A percentile compares a stretch with the other conserved stretches of the same genome.
Evolutionary conservation across 495 filamentous ascomycete species (phyloP).

Genomic region (Xylaria nigripes): DNA sequence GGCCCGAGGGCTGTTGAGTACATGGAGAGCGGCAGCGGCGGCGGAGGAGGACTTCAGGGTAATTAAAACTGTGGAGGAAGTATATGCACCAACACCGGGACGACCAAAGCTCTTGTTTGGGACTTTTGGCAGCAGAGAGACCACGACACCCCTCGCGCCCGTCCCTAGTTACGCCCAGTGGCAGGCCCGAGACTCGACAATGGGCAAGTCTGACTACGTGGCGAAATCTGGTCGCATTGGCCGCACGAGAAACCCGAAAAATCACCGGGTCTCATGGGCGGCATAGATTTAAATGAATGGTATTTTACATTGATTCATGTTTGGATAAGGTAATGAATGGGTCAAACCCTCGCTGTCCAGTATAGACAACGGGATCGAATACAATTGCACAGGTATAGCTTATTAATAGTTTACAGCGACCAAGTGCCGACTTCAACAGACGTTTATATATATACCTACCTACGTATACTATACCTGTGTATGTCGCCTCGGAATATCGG

Average conservation of each 20-base stretch:
- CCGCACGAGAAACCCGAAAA: conserved; percentile 15
- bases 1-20: conserved; percentile 16
- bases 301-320: background rate
- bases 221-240: conserved; percentile 16
- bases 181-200: conserved; percentile 20
- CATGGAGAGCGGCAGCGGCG: conserved; percentile 17
- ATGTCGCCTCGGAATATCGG: too few relatives aligned
- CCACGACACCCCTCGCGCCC: conserved; percentile 25
- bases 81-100: conserved; percentile 21
- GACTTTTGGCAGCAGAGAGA: conserved; percentile 14
- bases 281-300: conserved; percentile 5
- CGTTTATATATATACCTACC: too few relatives aligned
- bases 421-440: too few relatives aligned
- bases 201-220: conserved; percentile 16
- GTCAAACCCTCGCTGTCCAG: too few relatives aligned
- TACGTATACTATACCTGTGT: too few relatives aligned
- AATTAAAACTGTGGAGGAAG: conserved; percentile 6
- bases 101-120: conserved; percentile 23
- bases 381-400: too few relatives aligned
- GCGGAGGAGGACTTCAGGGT: background rate
- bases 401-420: too few relatives aligned
- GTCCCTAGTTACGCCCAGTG: conserved; percentile 16
- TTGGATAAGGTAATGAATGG: background rate
- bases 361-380: too few relatives aligned
- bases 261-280: conserved; percentile 27